A percentile compares a stretch with the other conserved stretches of the same genome.
Conservation (phyloP, 352 stramenopile genomes). For the Phytophthora pistaciae region DNA sequence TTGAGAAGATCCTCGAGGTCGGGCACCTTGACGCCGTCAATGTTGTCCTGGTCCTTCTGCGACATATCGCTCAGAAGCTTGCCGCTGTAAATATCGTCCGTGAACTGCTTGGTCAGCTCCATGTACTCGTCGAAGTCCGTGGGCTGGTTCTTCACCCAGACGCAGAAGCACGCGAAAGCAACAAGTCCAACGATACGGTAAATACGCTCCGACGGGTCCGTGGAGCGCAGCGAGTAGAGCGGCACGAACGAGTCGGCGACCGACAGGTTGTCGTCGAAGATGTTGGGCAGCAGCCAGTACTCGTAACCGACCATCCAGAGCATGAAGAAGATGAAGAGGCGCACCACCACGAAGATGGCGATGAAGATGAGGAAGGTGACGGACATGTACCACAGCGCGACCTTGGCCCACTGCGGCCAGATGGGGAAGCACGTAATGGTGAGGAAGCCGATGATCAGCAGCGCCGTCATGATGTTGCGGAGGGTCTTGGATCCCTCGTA, state of each 20-base stretch:
- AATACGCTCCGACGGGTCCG: slow-evolving; percentile 92
- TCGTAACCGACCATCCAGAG: slow-evolving; percentile 97
- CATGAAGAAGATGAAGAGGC: slow-evolving; percentile 96
- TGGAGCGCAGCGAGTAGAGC: slow-evolving; percentile 90
- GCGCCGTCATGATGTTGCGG: slow-evolving; percentile 97
- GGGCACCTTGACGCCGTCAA: slow-evolving; percentile 95
- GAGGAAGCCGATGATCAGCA: slow-evolving; percentile 98
- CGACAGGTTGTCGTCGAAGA: slow-evolving; percentile 98
- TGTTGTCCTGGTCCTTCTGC: slow-evolving; percentile 98
- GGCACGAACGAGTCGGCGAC: slow-evolving; percentile 99
- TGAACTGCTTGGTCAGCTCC: slow-evolving; percentile 98
- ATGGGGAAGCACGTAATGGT: slow-evolving; percentile 99
- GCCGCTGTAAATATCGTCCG: slow-evolving; percentile 99
- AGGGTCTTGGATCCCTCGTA: slow-evolving; percentile 98
- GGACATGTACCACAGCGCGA: slow-evolving; percentile 98
- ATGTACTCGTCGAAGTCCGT: slow-evolving; percentile 99
- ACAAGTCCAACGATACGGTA: slow-evolving; percentile 95
- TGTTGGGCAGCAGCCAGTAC: slow-evolving; percentile 99
- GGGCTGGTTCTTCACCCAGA: slow-evolving; percentile 98
- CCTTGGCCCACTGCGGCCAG: slow-evolving; percentile 98
- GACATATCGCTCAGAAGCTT: slow-evolving; percentile 98
- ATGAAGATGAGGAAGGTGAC: slow-evolving; percentile 99
- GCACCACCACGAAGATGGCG: slow-evolving; percentile 96
- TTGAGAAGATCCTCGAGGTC: slow-evolving; percentile 88
- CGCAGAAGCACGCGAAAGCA: slow-evolving; percentile 95